Evolutionary conservation across 2,329 filamentous ascomycete genomes (phyloP), one percentile per base, ranked within the genome.

Genomic region (Orbilia ellipsospora): DNA sequence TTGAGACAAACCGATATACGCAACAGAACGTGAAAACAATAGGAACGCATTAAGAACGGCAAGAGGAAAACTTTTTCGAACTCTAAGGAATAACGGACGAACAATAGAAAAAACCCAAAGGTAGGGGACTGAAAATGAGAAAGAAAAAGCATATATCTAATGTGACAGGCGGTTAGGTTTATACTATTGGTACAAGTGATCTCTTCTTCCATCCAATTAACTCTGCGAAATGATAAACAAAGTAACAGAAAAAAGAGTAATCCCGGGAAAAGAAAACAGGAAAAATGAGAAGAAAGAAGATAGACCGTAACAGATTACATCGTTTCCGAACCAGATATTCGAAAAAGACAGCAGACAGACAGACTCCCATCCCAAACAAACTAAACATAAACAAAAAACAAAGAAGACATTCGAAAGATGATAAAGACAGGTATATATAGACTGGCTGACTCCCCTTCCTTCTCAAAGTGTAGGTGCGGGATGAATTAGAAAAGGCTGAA

Each of bases 151-250:
- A 12, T 28, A 45, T 48, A 73, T 73, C 69, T 73, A 73, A 66
- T 66, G 61, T 28, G 60, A 73, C 67, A 72, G 13, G 40, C 60
- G 45, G 56, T 40, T 44, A 54, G 63, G 67, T 64, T 48, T 64
- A 73, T 73, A 64, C 68, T 74, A 74, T 67, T 74, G 69, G 40
- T 74, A 74, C 69, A 74, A 56, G 64, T 31, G n/a, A n/a, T 15
- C 44, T 48, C 16, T 48, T 48, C 6, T 48, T 48, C 44, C 16
- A n/a, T 23, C 48, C 2, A 20, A 42, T 63, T 44, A 54, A 63
- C 60, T 52, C 57, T 63, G 61, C 26, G 48, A 67, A 45, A 15
- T 18, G 48, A 16, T 18, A 59, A 45, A 15, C 16, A 52, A 44
- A 59, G 28, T 26, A 52, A 13, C n/a, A 12, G 44, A 18, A 18